phyloP scores from a whole-genome alignment of 2,329 filamentous ascomycete genomes.

The Curvularia spicifera region DNA sequence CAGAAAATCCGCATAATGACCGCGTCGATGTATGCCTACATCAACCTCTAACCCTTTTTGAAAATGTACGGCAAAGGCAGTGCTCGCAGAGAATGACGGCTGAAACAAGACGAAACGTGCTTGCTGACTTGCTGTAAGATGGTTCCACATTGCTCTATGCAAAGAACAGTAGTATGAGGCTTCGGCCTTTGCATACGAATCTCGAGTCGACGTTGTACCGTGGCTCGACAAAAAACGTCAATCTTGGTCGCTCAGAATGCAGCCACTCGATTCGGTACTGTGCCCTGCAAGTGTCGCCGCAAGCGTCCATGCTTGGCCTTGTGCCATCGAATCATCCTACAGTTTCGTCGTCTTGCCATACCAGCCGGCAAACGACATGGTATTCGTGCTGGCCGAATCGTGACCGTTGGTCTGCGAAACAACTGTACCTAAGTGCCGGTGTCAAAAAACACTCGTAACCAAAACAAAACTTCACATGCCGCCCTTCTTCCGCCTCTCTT shows the following conservation, averaged over 20 bases:
- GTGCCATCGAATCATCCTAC: constrained; percentile 12
- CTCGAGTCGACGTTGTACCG: constrained; percentile 11
- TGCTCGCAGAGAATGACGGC: constrained; percentile 7
- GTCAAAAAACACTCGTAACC: constrained; percentile 33
- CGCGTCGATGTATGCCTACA: constrained; percentile 3
- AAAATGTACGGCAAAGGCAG: constrained; percentile 4
- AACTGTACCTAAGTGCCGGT: constrained; percentile 32
- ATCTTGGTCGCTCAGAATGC: constrained; percentile 2
- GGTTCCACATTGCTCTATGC: constrained; percentile 20
- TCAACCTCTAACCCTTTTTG: constrained; percentile 1
- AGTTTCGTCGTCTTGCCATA: constrained; percentile 31
- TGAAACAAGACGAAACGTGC: constrained; percentile 15
- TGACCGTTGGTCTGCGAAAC: constrained; percentile 26
- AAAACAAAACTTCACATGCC: constrained; percentile 44
- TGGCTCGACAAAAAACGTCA: constrained; percentile 9
- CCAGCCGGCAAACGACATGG: constrained; percentile 40
- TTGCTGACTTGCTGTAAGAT: constrained; percentile 21
- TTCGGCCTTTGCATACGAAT: constrained; percentile 20
- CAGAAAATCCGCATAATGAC: constrained; percentile 10
- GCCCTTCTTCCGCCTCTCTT: constrained; percentile 67
- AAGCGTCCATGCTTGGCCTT: constrained; percentile 2
- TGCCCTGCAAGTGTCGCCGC: constrained; percentile 5
- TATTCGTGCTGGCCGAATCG: constrained; percentile 26
- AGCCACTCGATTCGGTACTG: constrained; percentile 8
- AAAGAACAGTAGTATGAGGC: constrained; percentile 16